Base-by-base conservation (phyloP, 805 yeast species). In the Candida hispaniensis region DNA sequence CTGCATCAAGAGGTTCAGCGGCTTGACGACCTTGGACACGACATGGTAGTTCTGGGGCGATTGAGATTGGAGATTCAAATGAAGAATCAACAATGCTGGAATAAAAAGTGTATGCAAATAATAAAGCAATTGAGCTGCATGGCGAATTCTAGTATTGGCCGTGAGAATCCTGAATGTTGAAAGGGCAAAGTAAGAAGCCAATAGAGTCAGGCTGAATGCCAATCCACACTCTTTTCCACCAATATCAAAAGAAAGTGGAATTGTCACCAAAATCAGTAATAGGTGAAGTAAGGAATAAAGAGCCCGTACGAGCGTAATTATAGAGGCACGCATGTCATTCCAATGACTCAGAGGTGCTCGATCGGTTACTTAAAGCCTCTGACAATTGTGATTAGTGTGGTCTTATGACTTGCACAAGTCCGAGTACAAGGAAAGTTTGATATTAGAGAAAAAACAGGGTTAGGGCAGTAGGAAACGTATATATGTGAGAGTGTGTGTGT, bases 221-320 rank as follows among this genome's bases (percentile, higher is more conserved):
- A 91, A 61, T 1, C 98, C 98, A 57, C 97, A 88, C 39, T 73
- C 67, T 12, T 76, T 67, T 1, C 97, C 96, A 7, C 97, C 97
- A 22, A 83, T 78, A 50, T 88, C 94, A 57, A 91, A 91, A 14
- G 96, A 79, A 42, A 91, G 67, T 4, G 97, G 97, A 5, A 91
- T 79, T 2, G 95, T 79, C 18, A 86, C 63, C 17, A 85, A 68
- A 8, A 82, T 73, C 33, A 81, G 68, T 5, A 69, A 54, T 36
- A 83, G 61, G 49, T 85, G 83, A 18, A 79, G 55, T 25, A 42
- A 34, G 28, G 52, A 46, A 20, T 32, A 32, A 12, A 23, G 18
- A 7, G 28, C 36, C 14, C 36, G 20, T 8, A 32, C 7, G 12
- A 32, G 36, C 28, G 36, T 32, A 18, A 32, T 27, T 32, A 32